Conservation (phyloP, 2,329 filamentous ascomycete species). For the Leptographium procerum region DNA sequence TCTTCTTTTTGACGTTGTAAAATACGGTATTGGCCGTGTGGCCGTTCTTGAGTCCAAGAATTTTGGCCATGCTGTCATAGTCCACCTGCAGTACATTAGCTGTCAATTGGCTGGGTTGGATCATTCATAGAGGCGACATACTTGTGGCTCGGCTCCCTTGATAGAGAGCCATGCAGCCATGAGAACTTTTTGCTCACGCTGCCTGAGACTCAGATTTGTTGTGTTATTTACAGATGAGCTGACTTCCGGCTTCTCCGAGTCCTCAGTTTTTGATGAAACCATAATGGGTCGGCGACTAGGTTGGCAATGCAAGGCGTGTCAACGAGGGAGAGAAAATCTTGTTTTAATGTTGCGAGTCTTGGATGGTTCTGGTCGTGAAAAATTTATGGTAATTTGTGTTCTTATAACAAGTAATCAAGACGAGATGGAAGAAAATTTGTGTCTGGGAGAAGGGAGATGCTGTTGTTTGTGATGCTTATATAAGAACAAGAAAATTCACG, state of each 20-base stretch:
- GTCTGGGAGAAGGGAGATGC: no score
- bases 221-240: no score
- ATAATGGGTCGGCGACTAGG: neutral
- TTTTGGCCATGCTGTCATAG: conserved; percentile 5
- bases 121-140: neutral
- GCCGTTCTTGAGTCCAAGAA: conserved; percentile 8
- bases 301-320: neutral
- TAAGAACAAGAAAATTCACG: no score
- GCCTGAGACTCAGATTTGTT: neutral
- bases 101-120: no score
- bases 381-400: no score
- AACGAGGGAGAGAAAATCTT: no score
- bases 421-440: no score
- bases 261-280: neutral
- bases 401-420: no score
- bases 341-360: no score
- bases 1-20: conserved; percentile 8
- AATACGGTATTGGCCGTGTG: conserved; percentile 6
- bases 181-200: conserved; percentile 10
- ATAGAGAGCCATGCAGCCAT: conserved; percentile 10
- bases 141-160: conserved; percentile 10
- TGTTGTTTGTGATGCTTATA: no score
- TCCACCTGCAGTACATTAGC: conserved; percentile 4
- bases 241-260: neutral
- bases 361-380: no score